Conservation (phyloP, 768 basidiomycete genomes). For the Phlegmacium glaucopus region DNA sequence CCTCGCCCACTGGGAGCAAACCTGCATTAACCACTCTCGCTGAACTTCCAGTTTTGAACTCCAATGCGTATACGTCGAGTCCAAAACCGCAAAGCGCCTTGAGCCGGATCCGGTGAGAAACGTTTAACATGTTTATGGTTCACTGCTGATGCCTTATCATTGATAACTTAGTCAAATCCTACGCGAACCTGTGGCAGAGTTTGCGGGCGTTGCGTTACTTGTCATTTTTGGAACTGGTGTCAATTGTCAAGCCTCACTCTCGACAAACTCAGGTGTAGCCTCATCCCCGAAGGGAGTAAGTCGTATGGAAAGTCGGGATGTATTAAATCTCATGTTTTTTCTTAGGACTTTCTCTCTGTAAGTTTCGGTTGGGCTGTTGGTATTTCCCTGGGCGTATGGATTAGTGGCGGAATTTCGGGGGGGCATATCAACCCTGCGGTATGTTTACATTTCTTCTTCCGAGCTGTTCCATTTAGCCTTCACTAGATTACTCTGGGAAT, state of each 20-base stretch:
- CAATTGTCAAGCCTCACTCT: slow-evolving; percentile 57
- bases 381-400: slow-evolving; percentile 56
- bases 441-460: slow-evolving; percentile 73
- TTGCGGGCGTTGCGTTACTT: slow-evolving; percentile 48
- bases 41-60: too few relatives aligned
- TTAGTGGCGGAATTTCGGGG: slow-evolving; percentile 62
- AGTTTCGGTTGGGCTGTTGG: slow-evolving; percentile 58
- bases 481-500: slow-evolving; percentile 75
- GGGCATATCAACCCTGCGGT: too few relatives aligned
- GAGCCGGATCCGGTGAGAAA: too few relatives aligned
- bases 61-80: too few relatives aligned
- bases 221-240: slow-evolving; percentile 58
- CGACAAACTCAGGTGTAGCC: slow-evolving; percentile 43
- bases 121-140: too few relatives aligned
- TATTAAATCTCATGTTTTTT: neutral
- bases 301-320: neutral
- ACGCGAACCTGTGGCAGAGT: too few relatives aligned
- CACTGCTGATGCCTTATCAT: too few relatives aligned
- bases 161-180: too few relatives aligned
- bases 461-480: too few relatives aligned
- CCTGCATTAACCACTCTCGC: too few relatives aligned
- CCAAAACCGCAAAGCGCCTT: too few relatives aligned
- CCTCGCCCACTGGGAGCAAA: too few relatives aligned
- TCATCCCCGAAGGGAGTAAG: slow-evolving; percentile 52
- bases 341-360: slow-evolving; percentile 47